phyloP scores from a whole-genome alignment of 1,284 basidiomycete species.

The Phlebopus sp. region DNA sequence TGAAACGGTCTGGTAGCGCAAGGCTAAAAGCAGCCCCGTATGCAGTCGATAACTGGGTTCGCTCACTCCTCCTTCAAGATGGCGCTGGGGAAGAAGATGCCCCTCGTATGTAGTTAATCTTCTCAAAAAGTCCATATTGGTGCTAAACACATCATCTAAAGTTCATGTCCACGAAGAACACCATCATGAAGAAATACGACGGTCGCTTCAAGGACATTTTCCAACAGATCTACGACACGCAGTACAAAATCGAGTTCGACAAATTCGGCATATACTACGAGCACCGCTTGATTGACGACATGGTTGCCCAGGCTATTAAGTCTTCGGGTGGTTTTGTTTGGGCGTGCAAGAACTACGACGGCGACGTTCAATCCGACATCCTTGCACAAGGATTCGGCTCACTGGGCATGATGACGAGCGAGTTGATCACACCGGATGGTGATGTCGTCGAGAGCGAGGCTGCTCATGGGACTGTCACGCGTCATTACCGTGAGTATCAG shows the following conservation, averaged over 20 bases:
- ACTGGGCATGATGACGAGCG: conserved; percentile 97
- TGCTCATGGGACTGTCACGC: conserved; percentile 93
- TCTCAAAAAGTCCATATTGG: neutral
- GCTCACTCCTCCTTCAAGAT: conserved; percentile 98
- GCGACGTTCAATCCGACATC: conserved; percentile 91
- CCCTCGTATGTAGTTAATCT: conserved; percentile 53
- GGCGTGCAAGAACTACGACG: conserved; percentile 98
- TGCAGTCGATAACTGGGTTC: conserved; percentile 87
- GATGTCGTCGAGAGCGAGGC: conserved; percentile 90
- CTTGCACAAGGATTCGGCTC: conserved; percentile 94
- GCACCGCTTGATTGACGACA: conserved; percentile 90
- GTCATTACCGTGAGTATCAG: conserved; percentile 97
- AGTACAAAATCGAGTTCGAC: conserved; percentile 86
- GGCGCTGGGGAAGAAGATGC: conserved; percentile 94
- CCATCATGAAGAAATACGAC: conserved; percentile 95
- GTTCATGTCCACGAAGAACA: conserved; percentile 99
- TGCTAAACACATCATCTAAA: conserved; percentile 19
- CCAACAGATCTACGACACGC: conserved; percentile 86
- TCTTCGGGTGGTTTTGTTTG: conserved; percentile 95
- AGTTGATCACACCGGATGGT: conserved; percentile 95
- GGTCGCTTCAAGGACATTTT: conserved; percentile 99
- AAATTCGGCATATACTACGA: conserved; percentile 91
- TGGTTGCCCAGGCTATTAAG: conserved; percentile 98
- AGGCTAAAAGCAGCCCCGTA: conserved; percentile 8
- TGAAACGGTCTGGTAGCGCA: neutral